Percentiles rank a stretch among this genome's conserved stretches.
These are phyloP conservation scores for Moniliophthora roreri DNA, from an alignment of 1,284 basidiomycete genomes.

Conservation along the genomic window DNA sequence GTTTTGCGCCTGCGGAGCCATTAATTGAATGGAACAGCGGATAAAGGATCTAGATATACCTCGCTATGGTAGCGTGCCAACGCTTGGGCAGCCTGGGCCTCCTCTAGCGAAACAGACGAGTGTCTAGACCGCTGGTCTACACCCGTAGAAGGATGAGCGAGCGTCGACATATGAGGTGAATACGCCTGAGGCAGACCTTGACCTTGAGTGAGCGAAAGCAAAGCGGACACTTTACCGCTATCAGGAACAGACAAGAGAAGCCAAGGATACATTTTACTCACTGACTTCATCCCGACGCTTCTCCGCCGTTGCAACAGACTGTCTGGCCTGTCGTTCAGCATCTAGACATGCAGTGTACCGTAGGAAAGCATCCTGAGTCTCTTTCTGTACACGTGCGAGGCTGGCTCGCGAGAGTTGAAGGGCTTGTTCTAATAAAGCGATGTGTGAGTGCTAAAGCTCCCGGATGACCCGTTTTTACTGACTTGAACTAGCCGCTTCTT, in stretches of 20 bases:
- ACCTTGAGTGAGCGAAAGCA: constrained; percentile 53
- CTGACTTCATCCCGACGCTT: constrained; percentile 70
- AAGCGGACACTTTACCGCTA: constrained; percentile 42
- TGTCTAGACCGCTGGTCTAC: constrained; percentile 39
- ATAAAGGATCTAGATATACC: constrained; percentile 21
- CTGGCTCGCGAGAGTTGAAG: constrained; percentile 45
- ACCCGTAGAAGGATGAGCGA: constrained; percentile 7
- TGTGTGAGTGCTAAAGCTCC: constrained; percentile 11
- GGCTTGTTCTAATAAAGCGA: constrained; percentile 37
- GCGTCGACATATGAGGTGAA: constrained; percentile 21
- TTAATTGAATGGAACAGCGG: constrained; percentile 5
- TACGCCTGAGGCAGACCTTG: constrained; percentile 26
- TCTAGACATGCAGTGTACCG: constrained; percentile 69
- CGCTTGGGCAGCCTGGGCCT: constrained; percentile 32
- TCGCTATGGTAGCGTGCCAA: constrained; percentile 40
- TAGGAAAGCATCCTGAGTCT: constrained; percentile 69
- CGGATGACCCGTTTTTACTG: constrained; percentile 20
- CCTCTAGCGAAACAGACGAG: constrained; percentile 45
- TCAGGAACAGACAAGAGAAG: constrained; percentile 7
- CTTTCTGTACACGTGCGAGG: constrained; percentile 59
- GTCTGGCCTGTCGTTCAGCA: constrained; percentile 61
- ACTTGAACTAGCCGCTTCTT: constrained; percentile 37
- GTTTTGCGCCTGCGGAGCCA: constrained; percentile 25
- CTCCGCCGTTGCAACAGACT: constrained; percentile 61
- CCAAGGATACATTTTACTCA: constrained; percentile 34